Evolutionary conservation across 2,329 filamentous ascomycete species (phyloP).

Genomic region (Atkinsonella texensis): DNA sequence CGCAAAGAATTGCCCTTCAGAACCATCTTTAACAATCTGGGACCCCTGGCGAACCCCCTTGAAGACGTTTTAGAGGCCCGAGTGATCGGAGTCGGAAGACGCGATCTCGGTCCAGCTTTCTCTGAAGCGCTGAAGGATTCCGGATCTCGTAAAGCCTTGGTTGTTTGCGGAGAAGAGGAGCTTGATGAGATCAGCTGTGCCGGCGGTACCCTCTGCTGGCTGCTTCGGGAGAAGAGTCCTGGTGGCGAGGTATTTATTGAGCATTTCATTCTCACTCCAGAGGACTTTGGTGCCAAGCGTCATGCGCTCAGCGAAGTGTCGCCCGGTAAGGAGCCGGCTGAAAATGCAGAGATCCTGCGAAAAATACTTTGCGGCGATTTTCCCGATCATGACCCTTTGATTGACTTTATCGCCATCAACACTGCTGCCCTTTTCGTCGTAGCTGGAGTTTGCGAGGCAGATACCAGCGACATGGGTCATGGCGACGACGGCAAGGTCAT

Average conservation of each 20-base stretch:
- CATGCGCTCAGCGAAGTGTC: conserved; percentile 71
- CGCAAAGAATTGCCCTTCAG: conserved; percentile 83
- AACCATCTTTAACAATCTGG: conserved; percentile 95
- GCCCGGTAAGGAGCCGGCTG: conserved; percentile 70
- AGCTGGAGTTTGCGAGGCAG: conserved; percentile 75
- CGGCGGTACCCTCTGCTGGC: conserved; percentile 82
- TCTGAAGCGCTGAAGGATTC: conserved; percentile 68
- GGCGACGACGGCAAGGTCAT: conserved; percentile 75
- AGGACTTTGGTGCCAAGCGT: conserved; percentile 72
- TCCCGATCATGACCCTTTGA: conserved; percentile 64
- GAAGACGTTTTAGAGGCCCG: conserved; percentile 77
- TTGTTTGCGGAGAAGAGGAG: conserved; percentile 90
- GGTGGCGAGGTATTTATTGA: conserved; percentile 44
- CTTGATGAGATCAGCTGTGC: conserved; percentile 93
- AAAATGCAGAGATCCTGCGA: conserved; percentile 79
- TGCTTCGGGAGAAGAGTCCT: conserved; percentile 41
- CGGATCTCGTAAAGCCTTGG: conserved; percentile 70
- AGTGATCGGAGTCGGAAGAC: conserved; percentile 83
- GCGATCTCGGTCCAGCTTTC: conserved; percentile 79
- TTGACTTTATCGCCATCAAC: conserved; percentile 92
- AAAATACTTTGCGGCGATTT: conserved; percentile 65
- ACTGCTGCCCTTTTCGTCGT: conserved; percentile 78
- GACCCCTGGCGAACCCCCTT: conserved; percentile 82
- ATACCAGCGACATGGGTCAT: conserved; percentile 65
- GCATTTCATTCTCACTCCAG: conserved; percentile 65